phyloP scores from a whole-genome alignment of 2,329 filamentous ascomycete genomes.

The Colletotrichum lindemuthianum region DNA sequence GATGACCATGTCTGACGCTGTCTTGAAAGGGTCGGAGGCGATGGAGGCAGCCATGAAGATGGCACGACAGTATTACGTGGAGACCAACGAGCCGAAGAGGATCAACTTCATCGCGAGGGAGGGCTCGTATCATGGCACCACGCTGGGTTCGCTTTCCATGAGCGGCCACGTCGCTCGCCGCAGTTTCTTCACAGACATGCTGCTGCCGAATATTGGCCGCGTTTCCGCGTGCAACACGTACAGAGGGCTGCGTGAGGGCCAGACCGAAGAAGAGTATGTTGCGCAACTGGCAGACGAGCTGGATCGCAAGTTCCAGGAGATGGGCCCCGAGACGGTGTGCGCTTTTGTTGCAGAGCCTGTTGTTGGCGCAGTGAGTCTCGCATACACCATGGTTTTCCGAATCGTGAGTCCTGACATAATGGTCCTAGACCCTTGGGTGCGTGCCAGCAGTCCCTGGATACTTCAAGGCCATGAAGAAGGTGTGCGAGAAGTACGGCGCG shows the following conservation, averaged over 20 bases:
- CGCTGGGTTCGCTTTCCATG: conserved; percentile 72
- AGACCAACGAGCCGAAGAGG: conserved; percentile 59
- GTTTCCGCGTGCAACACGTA: conserved; percentile 77
- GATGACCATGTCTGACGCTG: not conserved
- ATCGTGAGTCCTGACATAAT: not conserved
- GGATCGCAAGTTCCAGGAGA: conserved; percentile 70
- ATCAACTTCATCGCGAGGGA: conserved; percentile 73
- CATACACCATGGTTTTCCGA: not conserved
- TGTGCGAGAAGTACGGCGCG: conserved; percentile 77
- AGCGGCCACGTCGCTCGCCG: conserved; percentile 71
- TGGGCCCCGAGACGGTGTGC: conserved; percentile 73
- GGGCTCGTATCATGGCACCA: conserved; percentile 78
- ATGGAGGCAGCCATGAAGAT: conserved; percentile 61
- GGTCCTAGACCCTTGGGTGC: conserved; percentile 70
- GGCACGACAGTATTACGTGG: conserved; percentile 59
- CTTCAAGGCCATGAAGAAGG: conserved; percentile 70
- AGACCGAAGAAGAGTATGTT: conserved; percentile 64
- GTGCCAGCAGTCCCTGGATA: conserved; percentile 67
- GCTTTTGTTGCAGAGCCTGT: conserved; percentile 72
- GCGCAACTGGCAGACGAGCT: conserved; percentile 70
- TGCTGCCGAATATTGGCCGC: conserved; percentile 65
- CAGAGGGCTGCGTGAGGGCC: conserved; percentile 59
- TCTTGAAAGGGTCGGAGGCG: conserved; percentile 56
- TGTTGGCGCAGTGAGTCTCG: conserved; percentile 70
- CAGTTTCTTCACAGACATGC: conserved; percentile 69